These are phyloP conservation scores for Tolypocladium ovalisporum DNA, from an alignment of 2,329 filamentous ascomycete genomes.

Conservation along the genomic window DNA sequence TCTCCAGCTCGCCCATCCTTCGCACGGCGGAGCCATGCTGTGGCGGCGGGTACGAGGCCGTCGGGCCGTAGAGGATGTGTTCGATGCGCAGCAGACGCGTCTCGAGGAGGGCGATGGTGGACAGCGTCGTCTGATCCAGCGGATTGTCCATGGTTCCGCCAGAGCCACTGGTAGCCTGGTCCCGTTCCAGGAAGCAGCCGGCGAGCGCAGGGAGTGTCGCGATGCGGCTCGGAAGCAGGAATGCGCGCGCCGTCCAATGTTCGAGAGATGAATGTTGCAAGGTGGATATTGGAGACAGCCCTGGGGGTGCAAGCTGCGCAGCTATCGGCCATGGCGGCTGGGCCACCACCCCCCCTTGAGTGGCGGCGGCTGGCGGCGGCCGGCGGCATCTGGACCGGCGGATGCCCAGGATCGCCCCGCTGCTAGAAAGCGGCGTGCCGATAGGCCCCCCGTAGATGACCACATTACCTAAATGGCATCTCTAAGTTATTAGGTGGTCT, in stretches of 20 bases:
- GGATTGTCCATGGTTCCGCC: slow-evolving; percentile 17
- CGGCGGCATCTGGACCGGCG: background rate
- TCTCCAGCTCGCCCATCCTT: slow-evolving; percentile 40
- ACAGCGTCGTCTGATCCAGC: slow-evolving; percentile 41
- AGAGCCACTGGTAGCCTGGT: background rate
- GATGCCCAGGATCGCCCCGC: background rate
- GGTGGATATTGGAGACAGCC: too few species aligned
- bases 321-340: too few species aligned
- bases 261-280: background rate
- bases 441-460: background rate
- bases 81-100: slow-evolving; percentile 49
- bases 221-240: background rate
- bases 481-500: background rate
- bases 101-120: slow-evolving; percentile 46
- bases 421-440: background rate
- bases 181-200: background rate
- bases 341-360: too few species aligned
- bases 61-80: slow-evolving; percentile 43
- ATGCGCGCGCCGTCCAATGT: background rate
- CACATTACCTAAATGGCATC: background rate
- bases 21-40: slow-evolving; percentile 29
- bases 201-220: background rate
- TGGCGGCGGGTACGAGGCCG: slow-evolving; percentile 17
- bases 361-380: background rate
- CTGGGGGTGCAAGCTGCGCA: too few species aligned